These are phyloP conservation scores for Botryosphaeria agaves DNA, from an alignment of 2,329 filamentous ascomycete genomes.

Conservation along the genomic window DNA sequence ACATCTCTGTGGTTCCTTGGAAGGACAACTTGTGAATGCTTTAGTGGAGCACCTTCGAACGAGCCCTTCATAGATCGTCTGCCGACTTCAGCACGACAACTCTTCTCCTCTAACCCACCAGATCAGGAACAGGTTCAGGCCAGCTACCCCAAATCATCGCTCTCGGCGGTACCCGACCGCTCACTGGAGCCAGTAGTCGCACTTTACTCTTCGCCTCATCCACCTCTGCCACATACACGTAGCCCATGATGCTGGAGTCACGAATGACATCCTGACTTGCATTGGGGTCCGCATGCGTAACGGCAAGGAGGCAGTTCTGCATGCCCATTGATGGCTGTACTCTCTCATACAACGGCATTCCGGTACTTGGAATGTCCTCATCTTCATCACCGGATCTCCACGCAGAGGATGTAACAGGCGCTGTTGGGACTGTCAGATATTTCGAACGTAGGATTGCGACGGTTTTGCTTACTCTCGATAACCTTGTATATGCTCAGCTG, in stretches of 20 bases:
- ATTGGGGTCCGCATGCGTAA: constrained; percentile 58
- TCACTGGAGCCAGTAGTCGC: constrained; percentile 67
- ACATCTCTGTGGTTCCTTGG: too few species aligned
- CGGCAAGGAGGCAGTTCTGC: constrained; percentile 66
- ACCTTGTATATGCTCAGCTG: constrained; percentile 58
- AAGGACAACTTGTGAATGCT: too few species aligned
- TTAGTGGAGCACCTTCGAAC: too few species aligned
- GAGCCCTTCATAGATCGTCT: not conserved
- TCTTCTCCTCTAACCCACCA: constrained; percentile 36
- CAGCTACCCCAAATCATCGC: constrained; percentile 73
- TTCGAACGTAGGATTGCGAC: not conserved
- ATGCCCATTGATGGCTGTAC: constrained; percentile 49
- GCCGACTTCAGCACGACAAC: not conserved
- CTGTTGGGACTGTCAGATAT: constrained; percentile 1
- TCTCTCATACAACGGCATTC: constrained; percentile 36
- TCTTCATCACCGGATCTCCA: constrained; percentile 15
- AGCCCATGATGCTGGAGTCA: constrained; percentile 75
- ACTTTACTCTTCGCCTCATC: constrained; percentile 71
- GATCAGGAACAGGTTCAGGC: constrained; percentile 69
- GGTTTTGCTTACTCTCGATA: constrained; percentile 34
- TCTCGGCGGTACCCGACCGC: constrained; percentile 59
- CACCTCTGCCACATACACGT: constrained; percentile 82
- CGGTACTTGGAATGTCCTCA: constrained; percentile 30
- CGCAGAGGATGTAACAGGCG: not conserved
- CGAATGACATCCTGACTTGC: constrained; percentile 58